Evolutionary conservation across 73 alveolate species (phyloP).

Genomic region (Tetrahymena malaccensis): DNA sequence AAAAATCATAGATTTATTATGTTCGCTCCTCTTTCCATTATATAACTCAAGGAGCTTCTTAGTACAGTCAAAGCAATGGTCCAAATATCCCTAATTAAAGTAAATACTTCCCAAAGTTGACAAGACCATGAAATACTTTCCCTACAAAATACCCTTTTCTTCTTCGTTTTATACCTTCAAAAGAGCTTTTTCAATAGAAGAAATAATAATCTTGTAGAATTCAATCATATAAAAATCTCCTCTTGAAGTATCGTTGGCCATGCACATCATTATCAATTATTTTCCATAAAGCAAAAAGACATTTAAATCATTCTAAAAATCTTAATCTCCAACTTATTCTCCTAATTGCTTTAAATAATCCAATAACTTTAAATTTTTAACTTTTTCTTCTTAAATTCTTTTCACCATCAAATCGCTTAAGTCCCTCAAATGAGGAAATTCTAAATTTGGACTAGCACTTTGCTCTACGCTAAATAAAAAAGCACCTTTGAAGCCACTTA

Average conservation of each 20-base stretch:
- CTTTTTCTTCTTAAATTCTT: not conserved
- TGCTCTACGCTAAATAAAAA: not conserved
- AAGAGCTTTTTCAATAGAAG: not conserved
- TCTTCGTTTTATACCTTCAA: not conserved
- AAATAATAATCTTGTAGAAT: not conserved
- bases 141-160: not conserved
- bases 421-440: not conserved
- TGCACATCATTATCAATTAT: not conserved
- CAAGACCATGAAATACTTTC: not conserved
- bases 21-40: not conserved
- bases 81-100: not conserved
- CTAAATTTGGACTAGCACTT: not conserved
- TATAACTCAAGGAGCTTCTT: not conserved
- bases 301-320: not conserved
- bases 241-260: not conserved
- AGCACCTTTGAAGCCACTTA: not conserved
- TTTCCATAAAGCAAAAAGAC: not conserved
- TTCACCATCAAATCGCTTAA: not conserved
- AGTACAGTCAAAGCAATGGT: not conserved
- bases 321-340: not conserved
- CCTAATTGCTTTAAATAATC: not conserved
- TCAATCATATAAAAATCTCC: not conserved
- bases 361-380: not conserved
- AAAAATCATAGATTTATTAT: not conserved
- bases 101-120: not conserved